Evolutionary conservation across 2,329 filamentous ascomycete species (phyloP), one percentile per base, ranked within the genome.

Genomic region (Penicillium freii): DNA sequence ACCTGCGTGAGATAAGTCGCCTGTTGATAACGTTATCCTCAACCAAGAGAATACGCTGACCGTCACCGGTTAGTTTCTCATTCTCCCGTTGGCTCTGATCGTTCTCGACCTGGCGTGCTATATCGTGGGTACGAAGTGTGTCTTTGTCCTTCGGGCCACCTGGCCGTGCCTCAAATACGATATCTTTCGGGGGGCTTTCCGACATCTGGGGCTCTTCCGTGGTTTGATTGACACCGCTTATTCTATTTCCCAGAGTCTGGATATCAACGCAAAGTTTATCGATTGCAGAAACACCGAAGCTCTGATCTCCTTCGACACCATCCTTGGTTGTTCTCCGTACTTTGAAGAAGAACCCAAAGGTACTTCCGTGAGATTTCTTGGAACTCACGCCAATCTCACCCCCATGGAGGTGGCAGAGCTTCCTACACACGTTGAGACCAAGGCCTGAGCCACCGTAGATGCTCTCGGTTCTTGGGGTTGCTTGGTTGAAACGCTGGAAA

Each of bases 371-470:
- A 3, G 80, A 82, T 44, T 81, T 76, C 62, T 82, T 79, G 5
- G 80, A 82, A 17, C 80, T 78, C 0, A 93, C 87, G 2, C 89
- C 90, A 46, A 94, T 92, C 59, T 90, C 86, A 4, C 90, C 90
- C 21, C 89, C 89, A 70, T 92, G 89, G 11, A 93, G 77, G 69
- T 93, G 90, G 0, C 89, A 90, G n/a, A 94, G 80, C 54, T 90
- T 84, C 25, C 89, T 82, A 38, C 87, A 90, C 62, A 93, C 92
- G 71, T 92, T 93, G 0, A 93, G 78, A 0, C 90, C 90, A 1
- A 94, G 80, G 0, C 90, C 90, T 0, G 87, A 90, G 0, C 90
- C 90, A 23, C 90, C 90, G 62, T 93, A 92, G 64, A 90, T 85
- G 17, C 91, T 85, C 62, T 91, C 89, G 0, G 89, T 92, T 49